Base-by-base conservation (phyloP, 2,329 filamentous ascomycete genomes). In the Juglanconis juglandina region DNA sequence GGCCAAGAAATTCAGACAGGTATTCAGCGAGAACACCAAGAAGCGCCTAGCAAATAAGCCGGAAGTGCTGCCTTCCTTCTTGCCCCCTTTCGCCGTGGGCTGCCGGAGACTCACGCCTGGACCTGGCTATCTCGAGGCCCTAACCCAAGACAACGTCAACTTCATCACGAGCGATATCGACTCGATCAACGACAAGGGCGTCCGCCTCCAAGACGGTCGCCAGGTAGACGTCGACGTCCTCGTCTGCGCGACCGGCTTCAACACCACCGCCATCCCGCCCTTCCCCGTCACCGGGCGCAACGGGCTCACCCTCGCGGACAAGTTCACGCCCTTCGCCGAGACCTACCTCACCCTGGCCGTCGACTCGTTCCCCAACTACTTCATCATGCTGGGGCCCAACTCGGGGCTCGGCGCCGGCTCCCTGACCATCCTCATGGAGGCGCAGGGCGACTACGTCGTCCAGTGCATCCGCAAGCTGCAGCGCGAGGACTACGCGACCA, bases 81-180 rank as follows among this genome's bases (percentile, higher is more conserved):
- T 60, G 2, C 70, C 68, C 1, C 67, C 63, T 2, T 82, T 77
- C 71, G 71, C 73, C 3, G 75, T 76, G 5, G 79, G 80, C 11
- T 78, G 71, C 68, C 72, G 71, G 56, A 74, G 75, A 0, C 72
- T 77, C 42, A 75, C 76, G 0, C 77, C 77, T 0, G 77, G 76
- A 1, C 71, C 74, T 51, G 75, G 76, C 5, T 78, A 77, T 66
- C 68, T 78, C 42, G 76, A 78, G 59, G 72, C 74, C 9, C 68
- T 81, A 44, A 70, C 70, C 3, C 64, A 76, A 56, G 69, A 73
- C 10, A 82, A 84, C 51, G 77, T 82, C 4, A 60, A 62, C 8
- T 60, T 70, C 7, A 56, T 67, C 32, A 68, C 58, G 24, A 59
- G 60, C 7, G 57, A 57, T 48, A 68, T 73, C 17, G 59, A 56